Conservation (phyloP, 768 basidiomycete genomes). For the Tubosaeta brunneosetosa region DNA sequence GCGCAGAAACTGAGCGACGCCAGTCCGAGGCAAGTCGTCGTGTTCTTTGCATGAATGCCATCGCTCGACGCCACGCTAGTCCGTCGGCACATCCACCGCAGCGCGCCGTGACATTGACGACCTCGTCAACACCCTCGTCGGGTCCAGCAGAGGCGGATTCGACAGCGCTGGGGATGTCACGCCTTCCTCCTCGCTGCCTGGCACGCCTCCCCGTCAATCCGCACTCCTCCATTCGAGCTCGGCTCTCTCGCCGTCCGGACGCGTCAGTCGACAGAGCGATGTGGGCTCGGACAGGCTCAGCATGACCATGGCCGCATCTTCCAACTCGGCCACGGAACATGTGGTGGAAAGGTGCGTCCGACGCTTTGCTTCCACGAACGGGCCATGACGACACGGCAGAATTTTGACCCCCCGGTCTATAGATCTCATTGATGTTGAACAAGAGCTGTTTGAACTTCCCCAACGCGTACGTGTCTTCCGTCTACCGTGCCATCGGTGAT, state of each 20-base stretch:
- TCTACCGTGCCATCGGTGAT: background rate
- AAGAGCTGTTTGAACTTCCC: constrained; percentile 87
- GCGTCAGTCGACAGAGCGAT: constrained; percentile 70
- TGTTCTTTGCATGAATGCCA: background rate
- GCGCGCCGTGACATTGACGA: constrained; percentile 63
- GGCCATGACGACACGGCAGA: constrained; percentile 32
- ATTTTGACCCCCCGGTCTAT: constrained; percentile 59
- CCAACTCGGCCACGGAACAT: constrained; percentile 59
- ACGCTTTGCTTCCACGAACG: background rate
- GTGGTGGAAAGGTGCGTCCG: constrained; percentile 56
- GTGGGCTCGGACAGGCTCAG: constrained; percentile 45
- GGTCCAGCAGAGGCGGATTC: constrained; percentile 41
- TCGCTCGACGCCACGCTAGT: constrained; percentile 20
- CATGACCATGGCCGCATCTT: constrained; percentile 42
- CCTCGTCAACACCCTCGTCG: constrained; percentile 56
- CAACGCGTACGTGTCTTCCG: constrained; percentile 54
- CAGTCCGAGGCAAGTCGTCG: constrained; percentile 21
- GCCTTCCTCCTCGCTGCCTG: constrained; percentile 67
- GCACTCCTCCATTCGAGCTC: constrained; percentile 34
- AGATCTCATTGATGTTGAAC: constrained; percentile 83
- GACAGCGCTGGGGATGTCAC: constrained; percentile 59
- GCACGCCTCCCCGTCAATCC: constrained; percentile 54
- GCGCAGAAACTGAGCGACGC: constrained; percentile 42
- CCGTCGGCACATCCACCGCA: constrained; percentile 36
- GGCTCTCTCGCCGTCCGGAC: constrained; percentile 47